Percentiles rank a stretch among this genome's conserved stretches.
Evolutionary conservation across 140 eudicot genomes (phyloP).

Genomic region (Cichorium intybus): DNA sequence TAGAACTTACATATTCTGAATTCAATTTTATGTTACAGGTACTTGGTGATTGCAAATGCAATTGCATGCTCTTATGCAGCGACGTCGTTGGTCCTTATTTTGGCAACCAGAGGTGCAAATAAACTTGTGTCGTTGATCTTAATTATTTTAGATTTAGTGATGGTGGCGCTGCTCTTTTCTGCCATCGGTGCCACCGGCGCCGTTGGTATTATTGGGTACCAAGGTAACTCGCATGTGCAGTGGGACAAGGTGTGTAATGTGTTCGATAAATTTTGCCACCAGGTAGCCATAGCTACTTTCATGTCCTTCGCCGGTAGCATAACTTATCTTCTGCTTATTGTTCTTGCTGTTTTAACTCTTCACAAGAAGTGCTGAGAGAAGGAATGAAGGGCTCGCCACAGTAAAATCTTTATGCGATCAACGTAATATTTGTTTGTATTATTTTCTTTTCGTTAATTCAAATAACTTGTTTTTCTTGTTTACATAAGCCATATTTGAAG

Average conservation of each 20-base stretch:
- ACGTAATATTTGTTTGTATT: slow-evolving; percentile 4
- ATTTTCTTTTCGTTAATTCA: not conserved
- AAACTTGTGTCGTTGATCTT: slow-evolving; percentile 25
- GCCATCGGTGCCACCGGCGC: slow-evolving; percentile 57
- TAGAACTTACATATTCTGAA: not conserved
- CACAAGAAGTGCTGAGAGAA: slow-evolving; percentile 38
- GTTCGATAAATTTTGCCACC: slow-evolving; percentile 52
- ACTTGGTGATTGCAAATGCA: slow-evolving; percentile 65
- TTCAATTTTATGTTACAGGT: slow-evolving; percentile 31
- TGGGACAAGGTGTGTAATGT: slow-evolving; percentile 66
- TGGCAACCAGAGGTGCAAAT: slow-evolving; percentile 37
- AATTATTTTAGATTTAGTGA: slow-evolving; percentile 45
- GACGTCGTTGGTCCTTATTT: slow-evolving; percentile 32
- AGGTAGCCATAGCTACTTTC: slow-evolving; percentile 31
- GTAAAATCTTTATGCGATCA: not conserved
- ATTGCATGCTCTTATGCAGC: slow-evolving; percentile 56
- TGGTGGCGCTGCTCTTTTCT: slow-evolving; percentile 61
- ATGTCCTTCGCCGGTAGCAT: slow-evolving; percentile 36
- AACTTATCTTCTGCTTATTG: slow-evolving; percentile 35
- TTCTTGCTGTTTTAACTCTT: slow-evolving; percentile 36
- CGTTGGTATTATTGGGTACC: slow-evolving; percentile 54
- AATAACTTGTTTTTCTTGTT: not conserved
- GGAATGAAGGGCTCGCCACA: not conserved
- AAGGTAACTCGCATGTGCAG: slow-evolving; percentile 64
- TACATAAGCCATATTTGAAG: too few relatives aligned